Evolutionary conservation across 1,284 basidiomycete genomes (phyloP), one percentile per base, ranked within the genome.

Genomic region (Sphagnurus paluster): DNA sequence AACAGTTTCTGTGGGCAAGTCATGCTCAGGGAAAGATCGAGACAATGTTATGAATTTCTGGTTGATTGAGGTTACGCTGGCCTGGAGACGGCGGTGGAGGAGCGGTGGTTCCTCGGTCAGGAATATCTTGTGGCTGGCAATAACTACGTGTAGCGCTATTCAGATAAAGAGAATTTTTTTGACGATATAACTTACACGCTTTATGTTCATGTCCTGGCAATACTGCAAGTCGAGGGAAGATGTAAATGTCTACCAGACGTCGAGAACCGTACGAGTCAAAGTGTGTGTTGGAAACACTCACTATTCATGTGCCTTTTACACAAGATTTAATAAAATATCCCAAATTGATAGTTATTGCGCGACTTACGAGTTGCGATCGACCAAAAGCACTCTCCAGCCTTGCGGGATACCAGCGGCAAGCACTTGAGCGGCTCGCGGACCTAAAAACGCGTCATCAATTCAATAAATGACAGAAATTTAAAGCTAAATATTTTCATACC

Each of bases 141-240:
- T 79, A 64, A 90, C 77, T 79, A 44, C 6, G 28, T 4, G 50
- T 17, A 20, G 14, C 8, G 10, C 30, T 39, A 32, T 28, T 7
- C 47, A 24, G 8, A 21, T 39, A 25, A 33, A 20, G 14, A 42
- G 19, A 34, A 10, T 42, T 16, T 19, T 32, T 13, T 25, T 14
- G 39, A 29, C 14, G 16, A 23, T 42, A 30, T 25, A 2, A 72
- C 66, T 67, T 61, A 76, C 82, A 84, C 14, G 83, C 82, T 69
- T 87, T 87, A 67, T 87, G 79, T 64, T 86, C 84, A 57, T 87
- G 82, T 24, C 78, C 77, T 5, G 82, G 74, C 6, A 87, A 69
- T 10, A 86, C 77, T 7, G 79, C 75, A 53, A 79, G 79, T 38
- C 85, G 74, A 2, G 85, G 82, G 39, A 86, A 71, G 41, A 79